phyloP scores from a whole-genome alignment of 345 rosid species.

The Populus pruinosa region DNA sequence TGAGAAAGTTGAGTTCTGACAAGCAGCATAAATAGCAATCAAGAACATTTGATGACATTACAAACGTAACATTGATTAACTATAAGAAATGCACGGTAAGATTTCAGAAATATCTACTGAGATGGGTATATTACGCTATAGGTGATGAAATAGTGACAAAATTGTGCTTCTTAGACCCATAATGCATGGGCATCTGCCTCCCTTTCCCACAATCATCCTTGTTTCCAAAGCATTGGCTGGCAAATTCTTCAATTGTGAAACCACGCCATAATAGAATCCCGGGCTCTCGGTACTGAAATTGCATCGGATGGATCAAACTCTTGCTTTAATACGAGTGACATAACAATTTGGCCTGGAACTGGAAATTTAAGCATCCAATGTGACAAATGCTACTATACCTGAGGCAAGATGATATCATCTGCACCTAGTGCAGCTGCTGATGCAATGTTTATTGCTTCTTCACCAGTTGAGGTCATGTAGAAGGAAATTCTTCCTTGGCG shows the following conservation, averaged over 20 bases:
- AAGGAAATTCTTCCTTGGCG: conserved; percentile 90
- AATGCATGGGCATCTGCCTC: conserved; percentile 63
- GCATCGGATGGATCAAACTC: not conserved
- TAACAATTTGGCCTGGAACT: not conserved
- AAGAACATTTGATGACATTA: not conserved
- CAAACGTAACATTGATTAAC: not conserved
- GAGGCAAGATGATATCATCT: conserved; percentile 67
- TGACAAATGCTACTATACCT: conserved; percentile 34
- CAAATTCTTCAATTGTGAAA: conserved; percentile 51
- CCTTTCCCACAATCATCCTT: conserved; percentile 49
- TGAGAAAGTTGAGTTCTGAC: conserved; percentile 77
- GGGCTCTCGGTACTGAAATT: conserved; percentile 72
- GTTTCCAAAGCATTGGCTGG: conserved; percentile 52
- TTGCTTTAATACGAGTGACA: not conserved
- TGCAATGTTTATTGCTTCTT: conserved; percentile 83
- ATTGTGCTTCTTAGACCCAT: conserved; percentile 52
- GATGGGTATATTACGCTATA: conserved; percentile 45
- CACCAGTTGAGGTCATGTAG: conserved; percentile 65
- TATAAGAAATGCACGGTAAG: not conserved
- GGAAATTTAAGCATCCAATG: not conserved
- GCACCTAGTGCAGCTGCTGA: conserved; percentile 70
- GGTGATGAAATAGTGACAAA: conserved; percentile 55
- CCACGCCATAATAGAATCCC: conserved; percentile 56
- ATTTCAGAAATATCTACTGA: not conserved
- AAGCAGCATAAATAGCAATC: not conserved